These are phyloP conservation scores for Boehmeria nivea DNA, from an alignment of 306 rosid genomes.

Conservation along the genomic window DNA sequence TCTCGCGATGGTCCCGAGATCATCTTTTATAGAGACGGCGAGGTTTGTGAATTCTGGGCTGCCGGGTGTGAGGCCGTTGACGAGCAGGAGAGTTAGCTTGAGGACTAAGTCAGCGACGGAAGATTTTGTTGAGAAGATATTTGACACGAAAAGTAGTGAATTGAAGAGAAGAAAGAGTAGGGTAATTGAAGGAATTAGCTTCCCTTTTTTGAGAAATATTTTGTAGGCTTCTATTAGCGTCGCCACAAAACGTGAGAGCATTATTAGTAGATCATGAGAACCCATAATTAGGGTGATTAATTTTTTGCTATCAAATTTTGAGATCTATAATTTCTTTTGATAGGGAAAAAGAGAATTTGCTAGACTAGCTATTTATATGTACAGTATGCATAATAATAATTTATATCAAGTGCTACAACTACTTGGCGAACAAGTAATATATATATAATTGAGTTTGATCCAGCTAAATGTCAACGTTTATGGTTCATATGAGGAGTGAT, in stretches of 20 bases:
- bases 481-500: too few species aligned
- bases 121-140: conserved; percentile 5
- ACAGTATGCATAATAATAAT: too few species aligned
- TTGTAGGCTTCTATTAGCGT: conserved; percentile 12
- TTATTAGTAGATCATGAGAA: too few species aligned
- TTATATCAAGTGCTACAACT: too few species aligned
- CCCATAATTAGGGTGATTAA: too few species aligned
- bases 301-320: too few species aligned
- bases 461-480: too few species aligned
- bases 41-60: neutral
- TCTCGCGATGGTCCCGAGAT: neutral
- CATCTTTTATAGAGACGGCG: neutral
- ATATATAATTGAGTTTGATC: too few species aligned
- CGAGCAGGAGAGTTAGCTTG: neutral
- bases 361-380: too few species aligned
- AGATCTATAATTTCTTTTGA: too few species aligned
- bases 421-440: too few species aligned
- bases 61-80: neutral
- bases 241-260: neutral
- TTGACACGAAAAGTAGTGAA: conserved; percentile 9
- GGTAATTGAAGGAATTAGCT: conserved; percentile 10
- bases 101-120: neutral
- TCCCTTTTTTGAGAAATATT: conserved; percentile 12
- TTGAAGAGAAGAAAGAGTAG: conserved; percentile 6
- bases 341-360: too few species aligned